Base-by-base conservation (phyloP, 1,139 yeast genomes). In the Saccharomyces uvarum region DNA sequence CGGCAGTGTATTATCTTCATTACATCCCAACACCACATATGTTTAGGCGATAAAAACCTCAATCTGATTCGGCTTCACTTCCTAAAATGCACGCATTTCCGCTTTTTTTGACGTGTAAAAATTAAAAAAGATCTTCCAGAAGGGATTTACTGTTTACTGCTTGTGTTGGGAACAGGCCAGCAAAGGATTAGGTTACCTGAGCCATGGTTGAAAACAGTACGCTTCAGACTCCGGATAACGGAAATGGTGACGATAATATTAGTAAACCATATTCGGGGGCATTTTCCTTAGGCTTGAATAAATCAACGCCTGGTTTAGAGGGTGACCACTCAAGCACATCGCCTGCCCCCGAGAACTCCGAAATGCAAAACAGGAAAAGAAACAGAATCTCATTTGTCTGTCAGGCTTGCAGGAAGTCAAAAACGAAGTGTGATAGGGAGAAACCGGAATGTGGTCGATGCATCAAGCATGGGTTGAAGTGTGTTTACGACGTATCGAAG, bases 381-480 rank as follows among this genome's bases (percentile, higher is more conserved):
- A 61, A 63, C 28, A 58, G 66, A 44, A 54, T 65, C 11, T 65
- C 67, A 0, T 65, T 60, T 54, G 66, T 63, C 13, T 65, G 68
- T 50, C 61, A 62, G 50, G 59, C 61, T 3, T 65, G 68, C 49
- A 56, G 67, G 50, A 60, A 59, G 46, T 60, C 63, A 14, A 60
- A 63, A 53, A 64, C 69, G 2, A 64, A 63, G 48, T 65, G 69
- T 51, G 68, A 65, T 51, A 56, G 62, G 14, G 65, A 60, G 47
- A 65, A 64, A 48, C 65, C 66, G 11, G 53, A 55, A 14, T 65
- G 69, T 51, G 51, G 61, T 2, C 52, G 66, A 29, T 65, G 69
- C 51, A 52, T 54, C 11, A 59, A 60, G 48, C 59, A 60, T 42
- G 58, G 59, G 9, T 51, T 61, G n/a, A 51, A 54, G 2, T 65